These are phyloP conservation scores for Cordyceps javanica DNA, from an alignment of 2,329 filamentous ascomycete genomes.

Conservation along the genomic window DNA sequence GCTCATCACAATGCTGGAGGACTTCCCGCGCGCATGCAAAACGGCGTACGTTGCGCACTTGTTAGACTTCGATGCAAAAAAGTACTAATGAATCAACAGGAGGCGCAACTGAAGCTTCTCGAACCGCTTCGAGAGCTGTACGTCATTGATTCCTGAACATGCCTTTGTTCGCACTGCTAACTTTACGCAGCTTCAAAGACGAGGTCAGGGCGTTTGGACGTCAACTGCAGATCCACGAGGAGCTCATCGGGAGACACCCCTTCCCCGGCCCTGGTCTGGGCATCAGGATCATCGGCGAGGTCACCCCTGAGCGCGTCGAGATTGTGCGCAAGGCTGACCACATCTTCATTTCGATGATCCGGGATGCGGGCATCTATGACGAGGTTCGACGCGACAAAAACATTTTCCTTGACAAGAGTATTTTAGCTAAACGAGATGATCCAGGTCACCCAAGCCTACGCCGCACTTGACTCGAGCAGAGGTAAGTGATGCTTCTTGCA, in stretches of 20 bases:
- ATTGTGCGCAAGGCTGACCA: slow-evolving; percentile 73
- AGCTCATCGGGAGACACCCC: slow-evolving; percentile 25
- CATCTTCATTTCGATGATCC: background rate
- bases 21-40: background rate
- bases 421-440: background rate
- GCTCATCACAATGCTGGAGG: background rate
- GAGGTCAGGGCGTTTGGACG: slow-evolving; percentile 45
- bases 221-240: slow-evolving; percentile 26
- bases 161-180: too few species aligned
- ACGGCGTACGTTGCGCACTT: background rate
- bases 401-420: background rate
- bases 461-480: background rate
- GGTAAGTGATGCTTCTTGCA: background rate
- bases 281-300: slow-evolving; percentile 76
- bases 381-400: background rate
- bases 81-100: too few species aligned
- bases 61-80: background rate
- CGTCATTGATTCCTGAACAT: too few species aligned
- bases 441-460: background rate
- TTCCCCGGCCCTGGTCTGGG: slow-evolving; percentile 51
- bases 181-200: slow-evolving; percentile 58
- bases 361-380: background rate
- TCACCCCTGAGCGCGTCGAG: slow-evolving; percentile 70
- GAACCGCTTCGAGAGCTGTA: background rate
- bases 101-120: background rate